phyloP scores from a whole-genome alignment of 371 early-diverging fungal species.

The Mucor sp. region DNA sequence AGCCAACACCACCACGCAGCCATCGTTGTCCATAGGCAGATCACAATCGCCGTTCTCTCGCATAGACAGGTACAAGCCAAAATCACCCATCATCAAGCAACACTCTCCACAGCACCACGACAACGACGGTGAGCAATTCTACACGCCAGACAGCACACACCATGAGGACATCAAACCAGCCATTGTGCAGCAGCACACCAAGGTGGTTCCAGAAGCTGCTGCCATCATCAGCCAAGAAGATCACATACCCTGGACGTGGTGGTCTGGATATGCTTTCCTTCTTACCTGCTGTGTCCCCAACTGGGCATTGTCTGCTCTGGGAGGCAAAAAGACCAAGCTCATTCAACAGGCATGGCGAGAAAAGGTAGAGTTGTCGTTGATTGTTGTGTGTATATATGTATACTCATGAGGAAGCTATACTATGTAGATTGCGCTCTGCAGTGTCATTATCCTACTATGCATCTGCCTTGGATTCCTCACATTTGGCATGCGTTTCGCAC shows the following conservation, averaged over 20 bases:
- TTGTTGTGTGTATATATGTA: no score
- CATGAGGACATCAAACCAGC: background rate
- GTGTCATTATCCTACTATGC: constrained; percentile 69
- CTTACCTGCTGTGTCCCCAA: constrained; percentile 55
- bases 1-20: background rate
- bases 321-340: constrained; percentile 44
- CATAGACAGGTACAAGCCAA: background rate
- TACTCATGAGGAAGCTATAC: no score
- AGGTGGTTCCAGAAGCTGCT: background rate
- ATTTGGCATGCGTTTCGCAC: constrained; percentile 53
- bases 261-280: constrained; percentile 48
- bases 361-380: constrained; percentile 37
- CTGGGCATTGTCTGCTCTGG: constrained; percentile 41
- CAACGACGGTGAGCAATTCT: background rate
- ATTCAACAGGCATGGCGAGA: constrained; percentile 85
- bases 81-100: background rate
- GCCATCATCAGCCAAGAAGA: background rate
- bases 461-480: constrained; percentile 66
- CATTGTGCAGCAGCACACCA: background rate
- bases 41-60: constrained; percentile 5
- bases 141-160: background rate
- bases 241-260: constrained; percentile 22
- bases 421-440: constrained; percentile 66
- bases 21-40: background rate
- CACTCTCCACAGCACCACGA: background rate